These are phyloP conservation scores for Entomortierella lignicola DNA, from an alignment of 192 early-diverging fungal genomes.

Conservation along the genomic window DNA sequence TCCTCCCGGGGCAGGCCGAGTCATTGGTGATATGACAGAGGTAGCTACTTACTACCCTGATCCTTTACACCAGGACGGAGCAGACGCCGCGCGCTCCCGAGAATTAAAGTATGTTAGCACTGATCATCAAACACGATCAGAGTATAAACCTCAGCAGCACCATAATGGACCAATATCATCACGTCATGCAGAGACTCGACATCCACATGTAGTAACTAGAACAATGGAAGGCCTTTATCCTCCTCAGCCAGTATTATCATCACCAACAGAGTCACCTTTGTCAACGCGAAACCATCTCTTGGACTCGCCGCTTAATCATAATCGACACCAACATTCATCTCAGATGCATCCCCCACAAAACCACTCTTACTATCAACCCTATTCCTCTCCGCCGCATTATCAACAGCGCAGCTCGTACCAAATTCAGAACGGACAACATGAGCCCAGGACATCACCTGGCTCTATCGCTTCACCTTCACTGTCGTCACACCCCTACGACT, in stretches of 20 bases:
- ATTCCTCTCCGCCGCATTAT: not conserved
- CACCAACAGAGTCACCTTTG: not conserved
- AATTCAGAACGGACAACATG: not conserved
- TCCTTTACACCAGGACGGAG: constrained; percentile 16
- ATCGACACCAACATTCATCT: not conserved
- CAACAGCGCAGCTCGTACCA: not conserved
- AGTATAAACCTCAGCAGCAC: not conserved
- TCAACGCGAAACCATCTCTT: not conserved
- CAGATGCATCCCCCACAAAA: constrained; percentile 1
- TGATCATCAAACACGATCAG: not conserved
- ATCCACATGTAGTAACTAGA: not conserved
- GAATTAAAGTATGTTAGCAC: not conserved
- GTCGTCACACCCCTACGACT: not conserved
- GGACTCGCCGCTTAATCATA: not conserved
- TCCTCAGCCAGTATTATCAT: not conserved
- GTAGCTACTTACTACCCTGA: not conserved
- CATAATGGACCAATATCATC: not conserved
- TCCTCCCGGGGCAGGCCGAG: no score
- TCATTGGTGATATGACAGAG: not conserved
- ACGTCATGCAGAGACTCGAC: not conserved
- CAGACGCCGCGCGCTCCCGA: not conserved
- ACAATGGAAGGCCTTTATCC: not conserved
- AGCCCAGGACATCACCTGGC: not conserved
- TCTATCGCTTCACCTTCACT: not conserved
- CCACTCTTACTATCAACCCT: not conserved